Evolutionary conservation across 163 green algal genomes (phyloP).

Genomic region (Chloromonas sp.): DNA sequence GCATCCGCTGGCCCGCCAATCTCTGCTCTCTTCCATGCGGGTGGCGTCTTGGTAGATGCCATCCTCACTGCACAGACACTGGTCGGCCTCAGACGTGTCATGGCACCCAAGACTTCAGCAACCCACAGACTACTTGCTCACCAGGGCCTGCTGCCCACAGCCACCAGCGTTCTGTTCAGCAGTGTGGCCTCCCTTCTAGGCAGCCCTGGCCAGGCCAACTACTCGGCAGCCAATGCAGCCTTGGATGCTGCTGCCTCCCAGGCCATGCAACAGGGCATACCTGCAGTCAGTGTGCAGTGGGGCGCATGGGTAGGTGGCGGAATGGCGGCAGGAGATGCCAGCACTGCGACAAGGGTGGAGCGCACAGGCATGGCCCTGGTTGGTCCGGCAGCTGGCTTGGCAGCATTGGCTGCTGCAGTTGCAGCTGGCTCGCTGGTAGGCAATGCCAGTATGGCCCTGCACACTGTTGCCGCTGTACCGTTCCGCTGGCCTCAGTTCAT

Average conservation of each 20-base stretch:
- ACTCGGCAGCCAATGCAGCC: constrained; percentile 70
- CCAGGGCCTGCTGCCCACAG: constrained; percentile 17
- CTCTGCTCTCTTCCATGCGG: constrained; percentile 53
- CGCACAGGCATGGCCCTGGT: constrained; percentile 62
- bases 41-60: constrained; percentile 71
- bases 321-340: constrained; percentile 61
- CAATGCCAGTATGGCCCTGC: too few relatives aligned
- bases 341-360: constrained; percentile 57
- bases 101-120: constrained; percentile 36
- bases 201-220: constrained; percentile 83
- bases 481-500: constrained; percentile 46
- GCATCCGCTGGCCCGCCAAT: background rate
- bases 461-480: constrained; percentile 43
- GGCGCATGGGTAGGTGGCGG: constrained; percentile 69
- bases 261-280: constrained; percentile 20
- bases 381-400: constrained; percentile 42
- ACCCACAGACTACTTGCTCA: background rate
- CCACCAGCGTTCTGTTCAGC: constrained; percentile 47
- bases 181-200: constrained; percentile 63
- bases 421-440: background rate
- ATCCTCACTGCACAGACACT: constrained; percentile 50
- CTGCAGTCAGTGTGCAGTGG: constrained; percentile 71
- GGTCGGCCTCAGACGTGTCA: constrained; percentile 36
- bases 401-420: constrained; percentile 52
- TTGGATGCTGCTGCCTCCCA: constrained; percentile 30